Base-by-base conservation (phyloP, 2,329 filamentous ascomycete genomes). In the Pyricularia pennisetigena region DNA sequence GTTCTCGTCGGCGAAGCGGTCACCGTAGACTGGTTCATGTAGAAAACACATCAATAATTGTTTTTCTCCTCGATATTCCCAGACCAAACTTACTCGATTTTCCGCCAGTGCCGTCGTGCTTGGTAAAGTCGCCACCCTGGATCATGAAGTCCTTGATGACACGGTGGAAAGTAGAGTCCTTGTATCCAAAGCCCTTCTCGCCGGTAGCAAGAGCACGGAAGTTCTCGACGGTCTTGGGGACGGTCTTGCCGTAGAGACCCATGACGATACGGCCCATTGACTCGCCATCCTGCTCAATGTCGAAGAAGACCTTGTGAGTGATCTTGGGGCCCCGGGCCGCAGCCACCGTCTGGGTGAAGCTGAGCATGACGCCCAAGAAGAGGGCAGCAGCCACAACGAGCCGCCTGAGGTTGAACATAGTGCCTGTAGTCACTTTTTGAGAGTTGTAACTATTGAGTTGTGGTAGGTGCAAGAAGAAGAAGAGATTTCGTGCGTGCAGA, bases 101-200 rank as follows among this genome's bases (percentile, higher is more conserved):
- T 80, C 92, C 92, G 78, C 91, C 91, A 71, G 91, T 94, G 59
- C 59, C 59, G 10, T 62, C 23, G 59, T 28, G 26, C 24, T 28
- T 90, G 79, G 91, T 94, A 81, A 95, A 94, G 83, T 95, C 91
- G 79, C 91, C 92, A 74, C 92, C 92, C 83, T 94, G 92, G 79
- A 95, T 94, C 92, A 95, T 95, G 82, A 95, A 95, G 73, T 89
- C 79, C 84, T 92, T 91, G 85, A 95, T 95, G 77, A 95, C 90
- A 79, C 92, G 91, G 86, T 96, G 92, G 88, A 96, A 96, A 76
- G 80, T 85, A 67, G 91, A 94, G 71, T 88, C 91, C 80, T 92
- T 83, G 77, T 94, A 96, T 72, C 92, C 92, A 76, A 88, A 94
- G 75, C 91, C 92, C 84, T 94, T 92, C 86, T 94, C 90, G 77